Base-by-base conservation (phyloP, 495 filamentous ascomycete genomes). In the Penicillium longicatenatum region DNA sequence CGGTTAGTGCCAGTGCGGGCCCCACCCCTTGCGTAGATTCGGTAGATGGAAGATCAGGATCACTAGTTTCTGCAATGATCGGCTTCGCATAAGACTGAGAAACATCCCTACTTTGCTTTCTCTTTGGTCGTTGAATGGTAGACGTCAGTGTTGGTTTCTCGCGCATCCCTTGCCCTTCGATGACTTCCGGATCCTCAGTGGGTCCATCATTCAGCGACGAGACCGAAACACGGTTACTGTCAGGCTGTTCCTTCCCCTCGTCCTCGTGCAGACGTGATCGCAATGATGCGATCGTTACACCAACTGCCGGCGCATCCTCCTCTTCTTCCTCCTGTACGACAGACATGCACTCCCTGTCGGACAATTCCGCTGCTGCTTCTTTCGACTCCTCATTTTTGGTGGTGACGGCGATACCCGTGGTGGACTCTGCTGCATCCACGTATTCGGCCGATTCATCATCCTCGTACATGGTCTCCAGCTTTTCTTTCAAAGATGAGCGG, bases 381-480 rank as follows among this genome's bases (percentile, higher is more conserved):
- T 48, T 22, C 12, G n/a, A 35, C 22, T 54, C 51, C 17, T 66
- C 53, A 29, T 50, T 52, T 21, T 55, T 42, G 8, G 68, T 66
- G 47, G 59, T 64, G 57, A 66, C 59, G 9, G 66, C 68, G 21
- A 66, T 56, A 7, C 65, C 61, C 52, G 59, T 59, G 17, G 61
- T 49, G 12, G 52, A 46, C 52, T 69, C 69, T 16, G 65, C 56
- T 19, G 60, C 67, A 57, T 70, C 67, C 30, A 70, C 67, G 37
- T 47, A 65, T 21, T 70, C 68, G 29, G 61, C 64, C 0, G 64
- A 69, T 56, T 75, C 72, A 14, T 78, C 75, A 54, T 72, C 66
- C 54, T 77, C 76, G 48, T 76, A 75, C 71, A 77, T 77, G 47
- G 76, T 78, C 30, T 77, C 75, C 26, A 77, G 60, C 50, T 67